A percentile compares a stretch with the other conserved stretches of the same genome.
Conservation (phyloP, 371 early-diverging fungal genomes). For the Enterospora canceri region DNA sequence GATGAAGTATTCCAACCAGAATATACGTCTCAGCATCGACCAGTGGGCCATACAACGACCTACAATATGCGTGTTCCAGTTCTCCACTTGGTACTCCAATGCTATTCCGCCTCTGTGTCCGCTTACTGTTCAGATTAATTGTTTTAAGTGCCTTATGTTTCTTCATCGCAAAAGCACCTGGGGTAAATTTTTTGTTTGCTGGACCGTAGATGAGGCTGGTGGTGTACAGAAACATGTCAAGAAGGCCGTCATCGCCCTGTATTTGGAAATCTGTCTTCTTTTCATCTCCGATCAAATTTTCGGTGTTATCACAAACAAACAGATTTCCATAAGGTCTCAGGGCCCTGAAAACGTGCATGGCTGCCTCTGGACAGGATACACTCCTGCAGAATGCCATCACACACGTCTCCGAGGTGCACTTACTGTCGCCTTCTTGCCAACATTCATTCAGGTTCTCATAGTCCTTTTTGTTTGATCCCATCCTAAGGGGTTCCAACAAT, state of each 20-base stretch:
- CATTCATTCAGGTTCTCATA: too few relatives aligned
- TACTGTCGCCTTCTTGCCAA: too few relatives aligned
- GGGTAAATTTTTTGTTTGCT: not conserved
- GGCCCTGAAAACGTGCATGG: constrained; percentile 1
- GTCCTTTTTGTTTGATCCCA: too few relatives aligned
- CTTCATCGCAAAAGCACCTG: not conserved
- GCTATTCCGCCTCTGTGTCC: not conserved
- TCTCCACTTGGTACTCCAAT: not conserved
- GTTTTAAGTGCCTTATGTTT: not conserved
- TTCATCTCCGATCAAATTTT: not conserved
- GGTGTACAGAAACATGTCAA: constrained; percentile 28
- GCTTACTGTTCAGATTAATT: not conserved
- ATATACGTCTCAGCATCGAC: constrained; percentile 15
- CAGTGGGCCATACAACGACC: not conserved
- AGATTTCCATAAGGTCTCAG: constrained; percentile 16
- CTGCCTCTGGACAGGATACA: not conserved
- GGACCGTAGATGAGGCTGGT: not conserved
- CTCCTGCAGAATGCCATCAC: constrained; percentile 25
- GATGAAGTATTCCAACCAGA: constrained; percentile 30
- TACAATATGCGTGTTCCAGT: constrained; percentile 7
- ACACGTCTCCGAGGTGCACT: too few relatives aligned
- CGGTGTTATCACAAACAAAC: constrained; percentile 25
- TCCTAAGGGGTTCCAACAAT: too few relatives aligned
- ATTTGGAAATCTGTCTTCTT: not conserved
- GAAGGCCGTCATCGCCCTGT: constrained; percentile 1